Base-by-base conservation (phyloP, 73 alveolate species). In the Uronychia setigera region DNA sequence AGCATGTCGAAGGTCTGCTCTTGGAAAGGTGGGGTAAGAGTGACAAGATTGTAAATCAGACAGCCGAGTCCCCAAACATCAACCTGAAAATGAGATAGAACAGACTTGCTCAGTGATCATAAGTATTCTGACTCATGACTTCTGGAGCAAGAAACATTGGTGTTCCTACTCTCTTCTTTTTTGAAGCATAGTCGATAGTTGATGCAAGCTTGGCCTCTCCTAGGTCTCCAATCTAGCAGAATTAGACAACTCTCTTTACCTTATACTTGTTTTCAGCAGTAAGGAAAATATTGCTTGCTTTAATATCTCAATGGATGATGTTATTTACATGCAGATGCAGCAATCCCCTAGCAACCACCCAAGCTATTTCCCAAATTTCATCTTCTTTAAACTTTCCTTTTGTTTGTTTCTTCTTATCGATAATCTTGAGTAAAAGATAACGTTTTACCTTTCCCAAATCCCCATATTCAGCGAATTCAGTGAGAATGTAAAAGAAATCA, bases 1-100 rank as follows among this genome's bases (percentile, higher is more conserved):
- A 46, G 67, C n/a, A 46, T 46, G 67, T 46, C 67, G 67, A 46
- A 46, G 67, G 67, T 46, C 67, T 46, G n/a, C 67, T 46, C 67
- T 19, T 46, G 5, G 67, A 46, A 46, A 46, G 67, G 67, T 5
- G 67, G 67, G 5, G 5, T 46, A 11, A 46, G 19, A 11, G 67
- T 19, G 19, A 19, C 67, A 11, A 46, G 67, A 19, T 46, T 46
- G 67, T 46, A 46, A 5, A 19, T 19, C 67, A 46, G 67, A 46
- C 67, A 46, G 67, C 67, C 67, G 19, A 46, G 67, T 11, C 67
- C 19, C 67, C 67, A 46, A 5, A 46, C 67, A 46, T 46, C 67
- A 5, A 46, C 67, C 67, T 46, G 67, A 46, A n/a, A n/a, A 19
- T 46, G n/a, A 46, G 19, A 19, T 19, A 46, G 67, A 5, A 46